Evolutionary conservation across 208 protist species (phyloP).

Genomic region (Balamuthia mandrillaris): DNA sequence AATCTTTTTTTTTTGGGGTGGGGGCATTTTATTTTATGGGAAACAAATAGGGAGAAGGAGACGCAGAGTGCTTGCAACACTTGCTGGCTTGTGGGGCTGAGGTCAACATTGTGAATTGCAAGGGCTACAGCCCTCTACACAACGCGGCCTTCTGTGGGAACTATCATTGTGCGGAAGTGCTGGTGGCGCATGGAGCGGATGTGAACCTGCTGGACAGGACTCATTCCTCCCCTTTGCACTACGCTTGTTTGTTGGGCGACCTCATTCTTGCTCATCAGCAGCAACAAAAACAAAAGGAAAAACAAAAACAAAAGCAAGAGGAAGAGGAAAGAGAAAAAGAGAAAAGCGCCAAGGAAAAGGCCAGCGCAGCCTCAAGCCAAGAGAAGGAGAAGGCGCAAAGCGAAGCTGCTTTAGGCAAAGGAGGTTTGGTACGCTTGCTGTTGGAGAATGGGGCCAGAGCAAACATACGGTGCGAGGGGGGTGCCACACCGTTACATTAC

Average conservation of each 20-base stretch:
- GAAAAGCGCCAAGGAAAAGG: neutral
- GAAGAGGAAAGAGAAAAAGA: neutral
- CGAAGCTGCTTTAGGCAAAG: neutral
- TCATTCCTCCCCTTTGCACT: neutral
- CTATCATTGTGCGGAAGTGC: neutral
- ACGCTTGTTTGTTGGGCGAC: constrained; percentile 5
- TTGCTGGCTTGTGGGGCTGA: neutral
- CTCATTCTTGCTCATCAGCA: too few species aligned
- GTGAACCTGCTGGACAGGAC: neutral
- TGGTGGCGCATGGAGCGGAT: neutral
- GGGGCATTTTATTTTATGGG: neutral
- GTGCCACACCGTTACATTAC: neutral
- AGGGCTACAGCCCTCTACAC: neutral
- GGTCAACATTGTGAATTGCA: neutral
- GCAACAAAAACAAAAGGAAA: too few species aligned
- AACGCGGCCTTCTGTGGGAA: neutral
- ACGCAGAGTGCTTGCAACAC: neutral
- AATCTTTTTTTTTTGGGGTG: neutral
- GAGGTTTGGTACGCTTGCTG: neutral
- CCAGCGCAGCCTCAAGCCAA: neutral
- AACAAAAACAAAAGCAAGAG: too few species aligned
- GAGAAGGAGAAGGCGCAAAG: too few species aligned
- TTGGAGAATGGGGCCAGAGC: neutral
- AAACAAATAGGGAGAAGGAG: neutral
- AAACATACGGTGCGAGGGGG: neutral